These are phyloP conservation scores for Penicillium sp. DNA, from an alignment of 2,329 filamentous ascomycete genomes.

Conservation along the genomic window DNA sequence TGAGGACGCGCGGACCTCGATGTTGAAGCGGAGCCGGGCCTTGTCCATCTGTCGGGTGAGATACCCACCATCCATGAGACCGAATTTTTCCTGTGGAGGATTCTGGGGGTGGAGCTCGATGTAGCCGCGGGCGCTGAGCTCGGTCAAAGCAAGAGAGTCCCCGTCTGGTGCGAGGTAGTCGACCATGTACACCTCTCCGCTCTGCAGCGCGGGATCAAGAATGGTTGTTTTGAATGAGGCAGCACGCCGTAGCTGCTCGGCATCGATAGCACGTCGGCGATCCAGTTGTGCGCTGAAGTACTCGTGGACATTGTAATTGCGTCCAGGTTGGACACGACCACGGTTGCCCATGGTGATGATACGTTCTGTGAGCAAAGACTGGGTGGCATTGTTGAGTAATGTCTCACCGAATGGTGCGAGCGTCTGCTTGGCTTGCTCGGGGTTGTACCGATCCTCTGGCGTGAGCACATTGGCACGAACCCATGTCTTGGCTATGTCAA, in stretches of 20 bases:
- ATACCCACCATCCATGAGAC: constrained; percentile 48
- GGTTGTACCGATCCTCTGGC: constrained; percentile 41
- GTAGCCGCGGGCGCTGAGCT: constrained; percentile 39
- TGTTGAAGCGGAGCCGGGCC: constrained; percentile 40
- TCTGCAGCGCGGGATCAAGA: constrained; percentile 41
- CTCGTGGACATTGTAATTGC: constrained; percentile 47
- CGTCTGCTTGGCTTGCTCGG: constrained; percentile 36
- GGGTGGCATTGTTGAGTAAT: constrained; percentile 41
- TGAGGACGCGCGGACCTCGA: constrained; percentile 39
- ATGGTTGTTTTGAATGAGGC: constrained; percentile 42
- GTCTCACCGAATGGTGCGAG: constrained; percentile 33
- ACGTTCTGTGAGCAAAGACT: constrained; percentile 41
- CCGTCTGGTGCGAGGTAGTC: constrained; percentile 44
- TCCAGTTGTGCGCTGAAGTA: constrained; percentile 41
- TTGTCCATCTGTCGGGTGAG: constrained; percentile 49
- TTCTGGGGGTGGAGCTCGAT: constrained; percentile 39
- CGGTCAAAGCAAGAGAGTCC: constrained; percentile 44
- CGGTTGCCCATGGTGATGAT: constrained; percentile 41
- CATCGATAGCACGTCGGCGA: constrained; percentile 41
- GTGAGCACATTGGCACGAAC: constrained; percentile 49
- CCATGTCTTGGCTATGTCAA: constrained; percentile 47
- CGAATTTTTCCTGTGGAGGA: constrained; percentile 45
- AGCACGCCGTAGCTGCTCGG: constrained; percentile 41
- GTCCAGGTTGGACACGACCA: constrained; percentile 41
- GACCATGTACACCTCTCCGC: constrained; percentile 31